Conservation (phyloP, 768 basidiomycete species). For the Termitomyces sp. region DNA sequence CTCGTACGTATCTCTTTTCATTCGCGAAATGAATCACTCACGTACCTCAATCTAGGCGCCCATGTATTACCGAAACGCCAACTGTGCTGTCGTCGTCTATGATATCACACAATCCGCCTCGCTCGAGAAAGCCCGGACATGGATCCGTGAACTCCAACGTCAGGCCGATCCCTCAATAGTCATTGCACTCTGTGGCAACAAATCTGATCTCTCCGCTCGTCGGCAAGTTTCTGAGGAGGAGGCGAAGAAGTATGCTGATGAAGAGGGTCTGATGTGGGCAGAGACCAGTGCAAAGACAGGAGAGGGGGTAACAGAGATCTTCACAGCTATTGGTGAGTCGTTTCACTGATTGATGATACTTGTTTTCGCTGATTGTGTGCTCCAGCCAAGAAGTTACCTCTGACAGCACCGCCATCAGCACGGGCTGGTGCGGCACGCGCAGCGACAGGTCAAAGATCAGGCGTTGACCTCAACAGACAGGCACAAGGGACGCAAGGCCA, state of each 20-base stretch:
- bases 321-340: constrained; percentile 74
- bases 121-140: constrained; percentile 91
- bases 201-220: constrained; percentile 80
- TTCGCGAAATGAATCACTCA: constrained; percentile 1
- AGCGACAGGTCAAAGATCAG: constrained; percentile 52
- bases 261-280: constrained; percentile 90
- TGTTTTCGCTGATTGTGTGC: constrained; percentile 6
- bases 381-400: constrained; percentile 85
- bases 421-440: constrained; percentile 51
- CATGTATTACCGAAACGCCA: constrained; percentile 96
- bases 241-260: constrained; percentile 88
- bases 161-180: constrained; percentile 97
- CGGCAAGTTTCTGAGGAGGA: constrained; percentile 86
- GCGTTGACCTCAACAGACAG: constrained; percentile 82
- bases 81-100: constrained; percentile 92
- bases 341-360: background rate
- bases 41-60: constrained; percentile 53
- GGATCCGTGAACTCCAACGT: constrained; percentile 95
- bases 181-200: constrained; percentile 96
- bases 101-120: constrained; percentile 93
- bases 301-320: constrained; percentile 82
- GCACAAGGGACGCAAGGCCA: constrained; percentile 42
- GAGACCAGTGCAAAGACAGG: constrained; percentile 91
- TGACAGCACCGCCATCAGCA: constrained; percentile 66
- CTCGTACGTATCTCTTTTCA: constrained; percentile 34